These are phyloP conservation scores for Teratosphaeria viscida DNA, from an alignment of 2,329 filamentous ascomycete genomes.

Conservation along the genomic window DNA sequence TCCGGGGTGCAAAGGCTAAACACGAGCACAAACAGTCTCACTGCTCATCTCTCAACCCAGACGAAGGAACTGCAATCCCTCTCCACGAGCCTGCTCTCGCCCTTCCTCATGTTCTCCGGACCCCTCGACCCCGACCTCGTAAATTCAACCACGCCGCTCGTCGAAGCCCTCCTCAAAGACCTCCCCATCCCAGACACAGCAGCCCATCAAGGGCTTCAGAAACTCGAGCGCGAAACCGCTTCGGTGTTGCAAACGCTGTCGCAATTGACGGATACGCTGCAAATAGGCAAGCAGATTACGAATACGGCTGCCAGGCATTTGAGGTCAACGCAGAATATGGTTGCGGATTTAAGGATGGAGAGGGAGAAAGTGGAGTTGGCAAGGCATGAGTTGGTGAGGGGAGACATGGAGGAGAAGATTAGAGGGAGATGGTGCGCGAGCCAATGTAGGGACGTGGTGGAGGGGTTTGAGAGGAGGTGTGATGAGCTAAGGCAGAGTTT, in stretches of 20 bases:
- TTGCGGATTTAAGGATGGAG: conserved; percentile 75
- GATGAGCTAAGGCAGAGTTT: conserved; percentile 57
- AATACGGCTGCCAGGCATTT: conserved; percentile 70
- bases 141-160: conserved; percentile 58
- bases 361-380: conserved; percentile 75
- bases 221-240: conserved; percentile 54
- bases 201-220: conserved; percentile 55
- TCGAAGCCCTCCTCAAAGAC: conserved; percentile 52
- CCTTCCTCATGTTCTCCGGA: conserved; percentile 46
- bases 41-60: conserved; percentile 65
- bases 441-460: conserved; percentile 78
- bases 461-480: conserved; percentile 86
- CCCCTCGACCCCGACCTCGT: conserved; percentile 51
- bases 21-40: conserved; percentile 37
- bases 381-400: conserved; percentile 66
- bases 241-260: conserved; percentile 72
- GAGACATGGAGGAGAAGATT: conserved; percentile 68
- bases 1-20: conserved; percentile 23
- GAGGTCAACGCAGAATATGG: conserved; percentile 71
- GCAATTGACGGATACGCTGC: conserved; percentile 78
- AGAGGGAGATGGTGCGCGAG: conserved; percentile 68
- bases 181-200: conserved; percentile 59
- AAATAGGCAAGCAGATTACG: conserved; percentile 86
- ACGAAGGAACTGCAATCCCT: conserved; percentile 65
- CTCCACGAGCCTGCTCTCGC: conserved; percentile 51